These are phyloP conservation scores for Russula virescens DNA, from an alignment of 768 basidiomycete genomes.

Conservation along the genomic window DNA sequence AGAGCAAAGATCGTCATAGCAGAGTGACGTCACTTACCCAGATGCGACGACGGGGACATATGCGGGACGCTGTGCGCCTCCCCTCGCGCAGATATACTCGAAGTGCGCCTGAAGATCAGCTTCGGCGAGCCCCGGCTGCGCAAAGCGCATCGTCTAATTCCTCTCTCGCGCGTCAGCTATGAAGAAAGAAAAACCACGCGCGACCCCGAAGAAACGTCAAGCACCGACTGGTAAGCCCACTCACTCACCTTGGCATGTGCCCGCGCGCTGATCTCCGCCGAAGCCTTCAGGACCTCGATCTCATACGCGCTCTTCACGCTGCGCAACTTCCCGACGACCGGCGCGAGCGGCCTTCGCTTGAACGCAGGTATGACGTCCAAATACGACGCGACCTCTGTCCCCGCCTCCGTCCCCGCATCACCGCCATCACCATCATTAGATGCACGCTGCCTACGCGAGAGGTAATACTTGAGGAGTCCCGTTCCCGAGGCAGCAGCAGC, in stretches of 20 bases:
- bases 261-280: slow-evolving; percentile 81
- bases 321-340: slow-evolving; percentile 65
- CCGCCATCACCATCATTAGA: slow-evolving; percentile 37
- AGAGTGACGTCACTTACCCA: slow-evolving; percentile 47
- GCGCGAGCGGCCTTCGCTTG: slow-evolving; percentile 49
- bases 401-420: too few relatives aligned
- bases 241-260: slow-evolving; percentile 73
- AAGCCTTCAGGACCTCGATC: slow-evolving; percentile 69
- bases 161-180: neutral
- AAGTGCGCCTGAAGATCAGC: slow-evolving; percentile 73
- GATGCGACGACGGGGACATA: slow-evolving; percentile 98
- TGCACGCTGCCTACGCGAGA: slow-evolving; percentile 12
- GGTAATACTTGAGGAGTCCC: slow-evolving; percentile 17
- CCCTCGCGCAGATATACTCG: slow-evolving; percentile 76
- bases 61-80: slow-evolving; percentile 81
- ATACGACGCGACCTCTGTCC: slow-evolving; percentile 31
- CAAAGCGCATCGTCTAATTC: slow-evolving; percentile 76
- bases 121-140: slow-evolving; percentile 51
- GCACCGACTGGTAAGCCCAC: too few relatives aligned
- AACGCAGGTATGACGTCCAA: slow-evolving; percentile 47
- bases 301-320: slow-evolving; percentile 78
- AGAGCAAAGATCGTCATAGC: too few relatives aligned
- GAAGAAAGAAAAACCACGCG: neutral
- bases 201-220: neutral
- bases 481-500: slow-evolving; percentile 1